phyloP scores from a whole-genome alignment of 257 asterid species.

The Striga asiatica region DNA sequence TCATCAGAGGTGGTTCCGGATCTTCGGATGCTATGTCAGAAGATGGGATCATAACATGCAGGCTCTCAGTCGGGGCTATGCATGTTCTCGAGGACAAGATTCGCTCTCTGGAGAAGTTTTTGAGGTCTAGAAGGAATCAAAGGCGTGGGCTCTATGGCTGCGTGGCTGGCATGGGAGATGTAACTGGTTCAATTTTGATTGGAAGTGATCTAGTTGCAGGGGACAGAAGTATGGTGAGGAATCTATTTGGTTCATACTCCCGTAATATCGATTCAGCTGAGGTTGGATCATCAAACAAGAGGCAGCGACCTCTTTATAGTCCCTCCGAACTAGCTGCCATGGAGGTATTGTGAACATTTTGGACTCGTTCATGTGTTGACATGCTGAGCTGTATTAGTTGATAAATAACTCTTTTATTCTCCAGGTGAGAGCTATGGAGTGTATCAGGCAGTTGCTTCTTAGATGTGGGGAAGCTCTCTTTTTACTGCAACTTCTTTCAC shows the following conservation, averaged over 20 bases:
- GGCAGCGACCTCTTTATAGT: constrained; percentile 83
- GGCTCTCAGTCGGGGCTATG: constrained; percentile 76
- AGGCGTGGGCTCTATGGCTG: constrained; percentile 90
- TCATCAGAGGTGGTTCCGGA: constrained; percentile 45
- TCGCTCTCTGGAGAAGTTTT: constrained; percentile 76
- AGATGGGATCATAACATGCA: constrained; percentile 55
- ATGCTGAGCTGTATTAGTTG: constrained; percentile 10
- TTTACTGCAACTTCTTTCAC: constrained; percentile 79
- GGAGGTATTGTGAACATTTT: constrained; percentile 51
- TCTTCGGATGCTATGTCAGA: constrained; percentile 42
- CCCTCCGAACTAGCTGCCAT: constrained; percentile 91
- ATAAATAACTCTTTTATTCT: constrained; percentile 17
- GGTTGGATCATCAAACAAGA: constrained; percentile 52
- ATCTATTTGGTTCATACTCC: constrained; percentile 70
- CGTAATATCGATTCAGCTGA: constrained; percentile 49
- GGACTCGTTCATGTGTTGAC: constrained; percentile 15
- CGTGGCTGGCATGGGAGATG: constrained; percentile 91
- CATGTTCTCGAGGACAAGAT: constrained; percentile 80
- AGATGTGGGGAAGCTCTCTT: constrained; percentile 87
- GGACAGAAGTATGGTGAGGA: constrained; percentile 73
- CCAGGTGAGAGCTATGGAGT: constrained; percentile 96
- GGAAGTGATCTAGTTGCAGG: constrained; percentile 65
- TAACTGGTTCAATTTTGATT: constrained; percentile 78
- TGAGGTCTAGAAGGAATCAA: constrained; percentile 77
- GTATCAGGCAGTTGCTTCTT: constrained; percentile 88